Percentiles rank a stretch among this genome's conserved stretches.
phyloP scores from a whole-genome alignment of 805 yeast genomes.

The Yamadazyma scolyti region DNA sequence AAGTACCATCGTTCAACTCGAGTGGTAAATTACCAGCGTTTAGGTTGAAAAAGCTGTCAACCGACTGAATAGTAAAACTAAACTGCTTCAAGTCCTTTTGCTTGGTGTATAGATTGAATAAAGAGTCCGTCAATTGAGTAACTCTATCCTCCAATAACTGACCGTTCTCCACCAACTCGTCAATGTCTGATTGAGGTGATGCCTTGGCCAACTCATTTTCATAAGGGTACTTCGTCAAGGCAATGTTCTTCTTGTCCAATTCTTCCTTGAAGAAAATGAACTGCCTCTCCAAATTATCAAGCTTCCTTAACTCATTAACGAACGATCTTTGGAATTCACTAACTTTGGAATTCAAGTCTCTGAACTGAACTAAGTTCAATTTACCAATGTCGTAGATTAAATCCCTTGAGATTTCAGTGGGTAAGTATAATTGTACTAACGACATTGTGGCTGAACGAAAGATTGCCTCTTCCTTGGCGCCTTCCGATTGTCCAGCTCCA shows the following conservation, averaged over 20 bases:
- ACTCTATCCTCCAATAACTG: conserved; percentile 71
- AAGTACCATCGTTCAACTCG: conserved; percentile 29
- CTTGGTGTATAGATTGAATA: conserved; percentile 57
- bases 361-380: conserved; percentile 78
- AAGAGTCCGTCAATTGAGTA: conserved; percentile 63
- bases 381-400: conserved; percentile 85
- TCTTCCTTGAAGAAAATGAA: conserved; percentile 41
- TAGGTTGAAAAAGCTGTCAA: conserved; percentile 31
- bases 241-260: conserved; percentile 47
- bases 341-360: conserved; percentile 76
- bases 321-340: conserved; percentile 86
- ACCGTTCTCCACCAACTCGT: conserved; percentile 62
- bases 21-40: conserved; percentile 22
- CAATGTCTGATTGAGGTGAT: conserved; percentile 58
- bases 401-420: conserved; percentile 86
- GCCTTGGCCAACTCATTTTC: conserved; percentile 18
- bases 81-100: conserved; percentile 69
- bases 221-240: conserved; percentile 24
- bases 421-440: conserved; percentile 84
- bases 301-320: conserved; percentile 78
- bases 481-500: too few species aligned
- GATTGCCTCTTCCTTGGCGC: conserved; percentile 39
- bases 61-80: conserved; percentile 46
- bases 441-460: conserved; percentile 94
- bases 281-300: conserved; percentile 89